phyloP scores from a whole-genome alignment of 768 basidiomycete species.

The Serendipita sp. region DNA sequence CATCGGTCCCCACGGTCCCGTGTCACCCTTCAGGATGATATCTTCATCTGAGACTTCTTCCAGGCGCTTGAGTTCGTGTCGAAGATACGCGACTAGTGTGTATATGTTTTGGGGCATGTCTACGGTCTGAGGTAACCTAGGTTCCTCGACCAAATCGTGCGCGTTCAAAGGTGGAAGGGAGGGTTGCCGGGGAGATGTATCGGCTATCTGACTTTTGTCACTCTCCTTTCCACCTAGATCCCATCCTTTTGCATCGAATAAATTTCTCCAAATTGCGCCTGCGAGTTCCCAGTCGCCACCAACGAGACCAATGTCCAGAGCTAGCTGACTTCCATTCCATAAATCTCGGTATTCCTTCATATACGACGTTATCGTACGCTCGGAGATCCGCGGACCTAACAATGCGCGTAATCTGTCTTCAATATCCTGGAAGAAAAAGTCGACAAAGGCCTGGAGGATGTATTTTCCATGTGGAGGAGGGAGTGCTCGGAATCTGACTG shows the following conservation, averaged over 20 bases:
- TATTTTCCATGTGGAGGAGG: slow-evolving; percentile 46
- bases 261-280: slow-evolving; percentile 77
- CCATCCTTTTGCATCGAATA: slow-evolving; percentile 64
- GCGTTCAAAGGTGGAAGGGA: slow-evolving; percentile 10
- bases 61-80: slow-evolving; percentile 55
- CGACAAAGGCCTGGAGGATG: slow-evolving; percentile 69
- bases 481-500: slow-evolving; percentile 73
- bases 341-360: slow-evolving; percentile 83
- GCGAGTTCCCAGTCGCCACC: slow-evolving; percentile 72
- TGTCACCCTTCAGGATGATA: slow-evolving; percentile 19
- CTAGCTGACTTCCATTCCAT: slow-evolving; percentile 67
- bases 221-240: not conserved
- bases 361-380: slow-evolving; percentile 64
- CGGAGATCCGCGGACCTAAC: slow-evolving; percentile 44
- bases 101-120: slow-evolving; percentile 62
- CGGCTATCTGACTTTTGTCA: not conserved
- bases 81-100: slow-evolving; percentile 47
- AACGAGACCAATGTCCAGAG: slow-evolving; percentile 63
- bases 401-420: slow-evolving; percentile 79
- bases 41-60: slow-evolving; percentile 36
- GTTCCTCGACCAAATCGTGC: slow-evolving; percentile 9
- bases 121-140: slow-evolving; percentile 20
- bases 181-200: slow-evolving; percentile 2
- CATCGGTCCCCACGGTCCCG: slow-evolving; percentile 17
- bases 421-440: slow-evolving; percentile 90